Evolutionary conservation across 129 eudicot genomes (phyloP).

Genomic region (Glebionis coronaria): DNA sequence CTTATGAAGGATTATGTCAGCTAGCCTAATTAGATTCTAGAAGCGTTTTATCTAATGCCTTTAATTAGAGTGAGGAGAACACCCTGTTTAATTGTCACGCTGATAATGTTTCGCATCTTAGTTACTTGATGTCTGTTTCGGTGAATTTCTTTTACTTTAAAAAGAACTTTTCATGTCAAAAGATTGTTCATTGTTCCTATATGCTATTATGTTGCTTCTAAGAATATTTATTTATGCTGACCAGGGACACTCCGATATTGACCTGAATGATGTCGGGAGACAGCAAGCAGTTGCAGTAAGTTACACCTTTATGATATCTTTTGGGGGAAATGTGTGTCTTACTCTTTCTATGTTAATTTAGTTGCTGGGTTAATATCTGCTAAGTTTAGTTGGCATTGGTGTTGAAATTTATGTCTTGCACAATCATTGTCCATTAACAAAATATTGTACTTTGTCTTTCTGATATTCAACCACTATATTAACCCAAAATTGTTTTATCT

Average conservation of each 20-base stretch:
- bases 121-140: conserved; percentile 13
- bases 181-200: conserved; percentile 5
- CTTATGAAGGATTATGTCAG: no score
- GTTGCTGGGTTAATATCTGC: no score
- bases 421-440: neutral
- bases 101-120: neutral
- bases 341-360: neutral
- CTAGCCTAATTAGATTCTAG: neutral
- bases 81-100: conserved; percentile 4
- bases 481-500: conserved; percentile 10
- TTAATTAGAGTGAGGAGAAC: neutral
- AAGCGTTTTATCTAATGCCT: neutral
- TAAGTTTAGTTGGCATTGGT: no score
- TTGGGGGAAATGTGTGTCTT: neutral
- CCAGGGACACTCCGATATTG: conserved; percentile 90
- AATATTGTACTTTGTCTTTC: conserved; percentile 6
- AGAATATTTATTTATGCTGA: conserved; percentile 16
- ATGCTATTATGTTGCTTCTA: conserved; percentile 10
- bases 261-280: conserved; percentile 81
- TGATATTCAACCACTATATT: neutral
- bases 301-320: conserved; percentile 14
- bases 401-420: no score
- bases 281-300: conserved; percentile 84
- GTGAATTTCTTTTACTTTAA: neutral
- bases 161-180: neutral